Conservation (phyloP, 2,329 filamentous ascomycete species). For the Sporothrix globosa region DNA sequence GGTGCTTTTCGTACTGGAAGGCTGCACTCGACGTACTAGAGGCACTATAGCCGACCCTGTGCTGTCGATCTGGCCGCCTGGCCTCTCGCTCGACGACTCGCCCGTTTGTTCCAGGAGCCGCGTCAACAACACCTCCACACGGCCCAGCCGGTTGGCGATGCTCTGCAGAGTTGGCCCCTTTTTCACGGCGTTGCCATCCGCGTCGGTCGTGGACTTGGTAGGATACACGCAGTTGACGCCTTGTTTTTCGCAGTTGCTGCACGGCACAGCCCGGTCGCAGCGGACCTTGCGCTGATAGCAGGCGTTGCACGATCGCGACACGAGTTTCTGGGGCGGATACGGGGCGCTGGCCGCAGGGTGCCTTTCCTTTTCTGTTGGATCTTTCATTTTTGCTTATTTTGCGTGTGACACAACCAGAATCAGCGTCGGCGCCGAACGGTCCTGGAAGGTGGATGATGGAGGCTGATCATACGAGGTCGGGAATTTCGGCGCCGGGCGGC, state of each 20-base stretch:
- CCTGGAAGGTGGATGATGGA: background rate
- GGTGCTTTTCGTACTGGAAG: background rate
- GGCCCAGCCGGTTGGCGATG: conserved; percentile 12
- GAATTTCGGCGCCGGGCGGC: conserved; percentile 21
- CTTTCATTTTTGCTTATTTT: background rate
- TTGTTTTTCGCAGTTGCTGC: conserved; percentile 12
- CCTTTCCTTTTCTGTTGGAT: background rate
- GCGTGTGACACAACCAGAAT: background rate
- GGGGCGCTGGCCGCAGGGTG: conserved; percentile 1
- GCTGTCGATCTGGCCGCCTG: no score
- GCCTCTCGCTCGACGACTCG: background rate
- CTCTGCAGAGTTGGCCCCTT: background rate
- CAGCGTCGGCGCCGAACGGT: background rate
- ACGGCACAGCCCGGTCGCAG: conserved; percentile 24
- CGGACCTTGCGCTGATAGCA: conserved; percentile 26
- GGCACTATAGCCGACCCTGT: background rate
- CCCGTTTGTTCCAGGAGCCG: background rate
- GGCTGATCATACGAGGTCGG: conserved; percentile 8
- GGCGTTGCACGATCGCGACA: conserved; percentile 20
- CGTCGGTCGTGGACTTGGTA: background rate
- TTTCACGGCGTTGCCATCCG: background rate
- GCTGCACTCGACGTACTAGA: no score
- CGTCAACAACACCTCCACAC: background rate
- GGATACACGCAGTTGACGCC: conserved; percentile 21
- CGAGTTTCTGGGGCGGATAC: background rate